phyloP scores from a whole-genome alignment of 768 basidiomycete species.

The Clitopilus passeckerianus region DNA sequence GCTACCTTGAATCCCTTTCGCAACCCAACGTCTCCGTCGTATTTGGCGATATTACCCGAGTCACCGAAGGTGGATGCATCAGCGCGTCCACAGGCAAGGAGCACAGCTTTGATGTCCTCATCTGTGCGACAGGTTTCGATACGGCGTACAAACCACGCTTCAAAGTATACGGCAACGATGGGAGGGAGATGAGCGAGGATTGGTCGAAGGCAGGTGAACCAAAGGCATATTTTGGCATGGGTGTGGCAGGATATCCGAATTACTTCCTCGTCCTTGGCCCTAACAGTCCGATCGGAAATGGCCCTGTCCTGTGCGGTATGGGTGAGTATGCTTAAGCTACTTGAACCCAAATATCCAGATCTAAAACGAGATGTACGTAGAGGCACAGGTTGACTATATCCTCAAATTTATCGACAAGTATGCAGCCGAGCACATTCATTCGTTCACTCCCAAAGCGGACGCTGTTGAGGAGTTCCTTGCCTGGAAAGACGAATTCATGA shows the following conservation, averaged over 20 bases:
- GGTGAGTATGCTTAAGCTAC: slow-evolving; percentile 11
- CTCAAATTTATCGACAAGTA: slow-evolving; percentile 26
- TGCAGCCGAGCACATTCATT: slow-evolving; percentile 31
- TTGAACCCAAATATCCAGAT: not conserved
- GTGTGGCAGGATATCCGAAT: slow-evolving; percentile 23
- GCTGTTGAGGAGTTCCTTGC: slow-evolving; percentile 27
- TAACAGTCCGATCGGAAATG: slow-evolving; percentile 29
- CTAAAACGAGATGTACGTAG: slow-evolving; percentile 10
- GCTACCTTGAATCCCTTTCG: slow-evolving; percentile 26
- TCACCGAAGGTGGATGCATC: slow-evolving; percentile 23
- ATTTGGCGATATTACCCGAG: slow-evolving; percentile 19
- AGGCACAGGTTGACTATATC: slow-evolving; percentile 27
- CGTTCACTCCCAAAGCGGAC: slow-evolving; percentile 26
- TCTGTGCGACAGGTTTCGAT: slow-evolving; percentile 35
- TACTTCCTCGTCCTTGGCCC: slow-evolving; percentile 27
- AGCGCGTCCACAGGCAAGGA: slow-evolving; percentile 20
- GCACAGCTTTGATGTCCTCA: slow-evolving; percentile 26
- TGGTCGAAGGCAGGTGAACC: slow-evolving; percentile 23
- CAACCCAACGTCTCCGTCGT: slow-evolving; percentile 26
- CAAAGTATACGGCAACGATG: slow-evolving; percentile 21
- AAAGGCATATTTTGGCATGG: slow-evolving; percentile 23
- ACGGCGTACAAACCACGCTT: slow-evolving; percentile 28
- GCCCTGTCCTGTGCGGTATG: slow-evolving; percentile 23
- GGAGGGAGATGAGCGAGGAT: slow-evolving; percentile 20
- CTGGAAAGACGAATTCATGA: slow-evolving; percentile 27